A percentile compares a stretch with the other conserved stretches of the same genome.
These are phyloP conservation scores for Hordeum pubiflorum DNA, from an alignment of 202 grass and related monocot genomes.

Conservation along the genomic window DNA sequence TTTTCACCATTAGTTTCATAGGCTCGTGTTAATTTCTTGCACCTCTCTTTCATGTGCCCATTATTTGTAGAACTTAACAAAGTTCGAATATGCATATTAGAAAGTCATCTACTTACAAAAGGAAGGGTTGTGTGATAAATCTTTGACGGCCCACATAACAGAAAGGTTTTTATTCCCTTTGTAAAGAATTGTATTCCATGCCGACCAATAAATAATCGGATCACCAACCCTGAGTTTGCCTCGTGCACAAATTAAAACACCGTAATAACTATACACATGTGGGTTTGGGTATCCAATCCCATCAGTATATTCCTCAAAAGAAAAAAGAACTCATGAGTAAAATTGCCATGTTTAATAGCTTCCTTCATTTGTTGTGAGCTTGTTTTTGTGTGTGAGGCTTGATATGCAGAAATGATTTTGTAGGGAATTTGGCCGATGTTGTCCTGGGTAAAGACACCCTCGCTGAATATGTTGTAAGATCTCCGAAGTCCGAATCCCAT, in stretches of 20 bases:
- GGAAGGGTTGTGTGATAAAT: neutral
- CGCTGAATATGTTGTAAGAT: constrained; percentile 50
- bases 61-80: too few relatives aligned
- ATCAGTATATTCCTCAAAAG: neutral
- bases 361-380: neutral
- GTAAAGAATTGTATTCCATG: neutral
- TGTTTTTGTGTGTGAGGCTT: neutral
- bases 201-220: neutral
- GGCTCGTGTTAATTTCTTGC: neutral
- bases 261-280: neutral
- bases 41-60: too few relatives aligned
- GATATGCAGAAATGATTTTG: constrained; percentile 1
- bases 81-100: too few relatives aligned
- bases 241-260: neutral
- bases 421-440: constrained; percentile 53
- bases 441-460: constrained; percentile 64
- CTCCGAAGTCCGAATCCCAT: neutral
- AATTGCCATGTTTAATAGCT: neutral
- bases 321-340: neutral
- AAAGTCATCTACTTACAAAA: neutral
- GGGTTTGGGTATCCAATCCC: neutral
- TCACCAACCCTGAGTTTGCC: neutral
- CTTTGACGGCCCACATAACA: neutral
- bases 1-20: neutral
- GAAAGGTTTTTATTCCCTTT: neutral